Percentiles rank a stretch among this genome's conserved stretches.
Evolutionary conservation across 73 alveolate species (phyloP).

Genomic region (Tetrahymena elliotti): DNA sequence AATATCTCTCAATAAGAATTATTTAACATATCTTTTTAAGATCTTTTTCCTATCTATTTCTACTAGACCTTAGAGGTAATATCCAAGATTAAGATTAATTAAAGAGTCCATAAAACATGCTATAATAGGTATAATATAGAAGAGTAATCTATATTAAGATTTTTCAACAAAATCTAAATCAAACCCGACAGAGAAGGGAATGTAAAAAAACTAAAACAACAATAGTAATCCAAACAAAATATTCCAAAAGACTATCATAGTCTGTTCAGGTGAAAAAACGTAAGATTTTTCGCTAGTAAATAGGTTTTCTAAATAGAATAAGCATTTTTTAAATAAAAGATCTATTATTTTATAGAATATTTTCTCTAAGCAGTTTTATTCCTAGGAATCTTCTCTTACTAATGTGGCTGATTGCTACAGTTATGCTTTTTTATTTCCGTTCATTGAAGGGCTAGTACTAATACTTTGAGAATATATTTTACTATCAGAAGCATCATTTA

Average conservation of each 20-base stretch:
- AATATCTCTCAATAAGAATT: background rate
- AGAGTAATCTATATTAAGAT: background rate
- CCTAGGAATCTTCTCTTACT: background rate
- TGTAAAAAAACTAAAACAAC: background rate
- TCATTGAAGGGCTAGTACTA: background rate
- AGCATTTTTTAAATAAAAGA: background rate
- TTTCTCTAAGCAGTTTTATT: background rate
- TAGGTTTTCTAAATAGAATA: background rate
- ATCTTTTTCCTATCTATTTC: background rate
- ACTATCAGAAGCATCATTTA: background rate
- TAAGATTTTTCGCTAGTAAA: background rate
- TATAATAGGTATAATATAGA: background rate
- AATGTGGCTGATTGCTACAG: background rate
- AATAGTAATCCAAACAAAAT: background rate
- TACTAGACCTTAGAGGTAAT: background rate
- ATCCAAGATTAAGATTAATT: background rate
- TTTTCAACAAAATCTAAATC: background rate
- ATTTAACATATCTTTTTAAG: background rate
- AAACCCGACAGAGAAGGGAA: background rate
- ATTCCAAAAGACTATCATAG: background rate
- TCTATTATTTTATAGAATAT: background rate
- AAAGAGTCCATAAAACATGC: background rate
- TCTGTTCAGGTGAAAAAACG: background rate
- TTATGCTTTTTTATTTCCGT: background rate
- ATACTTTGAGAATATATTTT: background rate